phyloP scores from a whole-genome alignment of 306 rosid species.

The Casuarina equisetifolia region DNA sequence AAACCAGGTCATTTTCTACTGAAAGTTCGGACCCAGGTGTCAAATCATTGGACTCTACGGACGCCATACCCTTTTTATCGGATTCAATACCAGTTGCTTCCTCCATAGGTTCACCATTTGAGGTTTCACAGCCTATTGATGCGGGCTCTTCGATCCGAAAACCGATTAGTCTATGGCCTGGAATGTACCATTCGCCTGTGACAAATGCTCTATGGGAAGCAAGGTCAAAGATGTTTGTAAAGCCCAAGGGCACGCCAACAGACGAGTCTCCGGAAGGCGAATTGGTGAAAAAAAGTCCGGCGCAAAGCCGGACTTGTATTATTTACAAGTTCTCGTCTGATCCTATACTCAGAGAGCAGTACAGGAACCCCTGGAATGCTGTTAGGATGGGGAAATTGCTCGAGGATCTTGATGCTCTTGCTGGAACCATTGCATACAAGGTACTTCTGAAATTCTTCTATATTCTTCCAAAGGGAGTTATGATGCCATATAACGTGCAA shows the following conservation, averaged over 20 bases:
- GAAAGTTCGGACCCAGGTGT: background rate
- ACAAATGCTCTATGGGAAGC: slow-evolving; percentile 92
- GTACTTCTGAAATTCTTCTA: slow-evolving; percentile 23
- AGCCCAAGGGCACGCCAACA: background rate
- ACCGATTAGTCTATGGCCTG: slow-evolving; percentile 70
- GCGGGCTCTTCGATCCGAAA: slow-evolving; percentile 69
- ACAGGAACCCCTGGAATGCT: slow-evolving; percentile 79
- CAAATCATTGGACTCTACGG: background rate
- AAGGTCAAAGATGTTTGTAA: slow-evolving; percentile 54
- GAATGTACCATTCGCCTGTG: slow-evolving; percentile 73
- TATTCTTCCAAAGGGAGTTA: background rate
- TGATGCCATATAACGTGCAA: background rate
- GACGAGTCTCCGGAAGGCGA: slow-evolving; percentile 22
- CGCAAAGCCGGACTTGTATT: slow-evolving; percentile 58
- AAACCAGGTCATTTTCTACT: slow-evolving; percentile 1
- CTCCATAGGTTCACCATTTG: slow-evolving; percentile 6
- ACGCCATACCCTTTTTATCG: background rate
- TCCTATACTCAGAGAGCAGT: slow-evolving; percentile 68
- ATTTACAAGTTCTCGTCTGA: slow-evolving; percentile 72
- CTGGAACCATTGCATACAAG: slow-evolving; percentile 85
- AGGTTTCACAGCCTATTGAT: slow-evolving; percentile 40
- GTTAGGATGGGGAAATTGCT: slow-evolving; percentile 75
- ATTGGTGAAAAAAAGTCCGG: slow-evolving; percentile 43
- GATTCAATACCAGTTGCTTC: slow-evolving; percentile 14
- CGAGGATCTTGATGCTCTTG: slow-evolving; percentile 89